Conservation (phyloP, 805 yeast genomes). For the Ascoidea rubescens region DNA sequence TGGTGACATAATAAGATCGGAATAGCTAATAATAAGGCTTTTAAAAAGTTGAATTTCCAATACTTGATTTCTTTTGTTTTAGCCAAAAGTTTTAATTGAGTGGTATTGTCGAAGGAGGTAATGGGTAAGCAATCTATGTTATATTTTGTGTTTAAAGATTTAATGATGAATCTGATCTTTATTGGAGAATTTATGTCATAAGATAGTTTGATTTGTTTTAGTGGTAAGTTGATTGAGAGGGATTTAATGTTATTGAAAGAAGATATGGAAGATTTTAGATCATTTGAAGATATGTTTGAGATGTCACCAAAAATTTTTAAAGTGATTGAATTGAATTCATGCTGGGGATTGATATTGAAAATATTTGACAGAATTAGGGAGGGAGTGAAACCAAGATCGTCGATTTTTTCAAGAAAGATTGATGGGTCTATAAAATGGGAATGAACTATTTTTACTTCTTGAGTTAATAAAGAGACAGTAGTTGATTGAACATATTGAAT, state of each 20-base stretch:
- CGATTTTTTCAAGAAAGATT: constrained; percentile 38
- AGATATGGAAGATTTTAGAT: neutral
- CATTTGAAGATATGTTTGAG: neutral
- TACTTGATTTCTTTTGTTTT: constrained; percentile 56
- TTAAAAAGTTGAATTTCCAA: constrained; percentile 50
- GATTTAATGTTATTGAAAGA: constrained; percentile 21
- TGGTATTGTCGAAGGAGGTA: constrained; percentile 31
- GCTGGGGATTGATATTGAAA: no score
- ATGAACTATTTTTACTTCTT: constrained; percentile 50
- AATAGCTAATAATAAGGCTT: constrained; percentile 39
- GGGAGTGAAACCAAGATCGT: constrained; percentile 51
- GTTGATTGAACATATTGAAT: no score
- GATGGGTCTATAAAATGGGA: constrained; percentile 19
- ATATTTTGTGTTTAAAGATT: constrained; percentile 26
- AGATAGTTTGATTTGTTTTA: constrained; percentile 17
- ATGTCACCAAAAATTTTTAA: no score
- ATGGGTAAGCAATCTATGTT: constrained; percentile 5
- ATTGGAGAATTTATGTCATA: constrained; percentile 31
- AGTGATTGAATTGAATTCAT: no score
- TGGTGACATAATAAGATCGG: constrained; percentile 46
- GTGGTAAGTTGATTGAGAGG: constrained; percentile 38
- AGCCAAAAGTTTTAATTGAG: constrained; percentile 54
- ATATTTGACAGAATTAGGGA: no score
- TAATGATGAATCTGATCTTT: constrained; percentile 55
- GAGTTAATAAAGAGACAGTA: constrained; percentile 63